Evolutionary conservation across 1,284 basidiomycete genomes (phyloP).

Genomic region (Leccinum subrobustum): DNA sequence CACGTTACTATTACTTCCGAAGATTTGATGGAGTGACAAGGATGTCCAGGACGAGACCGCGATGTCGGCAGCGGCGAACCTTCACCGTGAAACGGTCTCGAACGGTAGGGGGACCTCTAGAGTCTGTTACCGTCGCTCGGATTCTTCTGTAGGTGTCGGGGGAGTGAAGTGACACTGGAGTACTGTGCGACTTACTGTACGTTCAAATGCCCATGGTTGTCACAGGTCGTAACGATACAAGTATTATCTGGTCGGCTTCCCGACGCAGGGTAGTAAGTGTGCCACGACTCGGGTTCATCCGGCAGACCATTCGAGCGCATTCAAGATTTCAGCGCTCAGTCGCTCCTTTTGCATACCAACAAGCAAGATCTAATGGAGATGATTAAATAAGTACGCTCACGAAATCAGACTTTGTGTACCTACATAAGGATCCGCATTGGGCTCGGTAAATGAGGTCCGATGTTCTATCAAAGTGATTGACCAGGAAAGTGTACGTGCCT

Average conservation of each 20-base stretch:
- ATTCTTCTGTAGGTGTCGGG: background rate
- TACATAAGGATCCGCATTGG: background rate
- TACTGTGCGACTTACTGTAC: background rate
- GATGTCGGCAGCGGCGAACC: background rate
- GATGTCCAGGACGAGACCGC: background rate
- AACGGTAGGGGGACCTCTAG: background rate
- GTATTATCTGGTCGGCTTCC: background rate
- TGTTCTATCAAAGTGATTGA: background rate
- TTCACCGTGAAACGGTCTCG: background rate
- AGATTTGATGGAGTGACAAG: background rate
- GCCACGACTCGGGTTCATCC: background rate
- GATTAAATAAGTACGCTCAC: too few species aligned
- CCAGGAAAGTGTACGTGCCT: background rate
- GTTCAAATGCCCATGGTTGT: background rate
- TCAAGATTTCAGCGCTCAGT: background rate
- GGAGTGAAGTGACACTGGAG: background rate
- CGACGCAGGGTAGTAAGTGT: background rate
- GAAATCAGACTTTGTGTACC: background rate
- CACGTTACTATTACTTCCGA: background rate
- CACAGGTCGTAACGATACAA: background rate
- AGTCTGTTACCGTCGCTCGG: background rate
- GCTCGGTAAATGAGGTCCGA: background rate
- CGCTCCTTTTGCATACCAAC: background rate
- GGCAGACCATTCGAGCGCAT: background rate
- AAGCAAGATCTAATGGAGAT: background rate